Percentiles rank a stretch among this genome's conserved stretches.
phyloP scores from a whole-genome alignment of 2,329 filamentous ascomycete species.

The Neophaeococcomyces aloes region DNA sequence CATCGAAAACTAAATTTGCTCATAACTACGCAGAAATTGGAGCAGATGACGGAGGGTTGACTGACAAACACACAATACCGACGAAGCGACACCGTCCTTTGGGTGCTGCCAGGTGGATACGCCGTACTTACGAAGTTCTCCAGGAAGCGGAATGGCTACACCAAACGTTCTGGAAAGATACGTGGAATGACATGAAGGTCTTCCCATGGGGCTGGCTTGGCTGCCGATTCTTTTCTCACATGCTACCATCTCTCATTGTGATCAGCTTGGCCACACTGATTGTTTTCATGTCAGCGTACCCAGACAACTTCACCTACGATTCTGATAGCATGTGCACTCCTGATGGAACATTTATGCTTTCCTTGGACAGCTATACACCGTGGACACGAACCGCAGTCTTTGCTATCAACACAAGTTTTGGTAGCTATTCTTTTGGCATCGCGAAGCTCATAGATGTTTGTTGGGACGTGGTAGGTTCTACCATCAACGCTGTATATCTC shows the following conservation, averaged over 20 bases:
- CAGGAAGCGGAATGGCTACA: too few relatives aligned
- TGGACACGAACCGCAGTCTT: constrained; percentile 13
- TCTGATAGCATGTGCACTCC: neutral
- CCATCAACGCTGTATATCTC: neutral
- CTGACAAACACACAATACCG: too few relatives aligned
- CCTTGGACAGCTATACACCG: constrained; percentile 8
- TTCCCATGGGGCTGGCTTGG: neutral
- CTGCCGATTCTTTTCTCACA: neutral
- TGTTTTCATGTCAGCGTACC: too few relatives aligned
- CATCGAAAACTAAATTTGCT: too few relatives aligned
- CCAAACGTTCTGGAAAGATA: neutral
- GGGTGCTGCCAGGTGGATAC: too few relatives aligned
- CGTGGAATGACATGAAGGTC: neutral
- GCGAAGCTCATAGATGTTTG: constrained; percentile 28
- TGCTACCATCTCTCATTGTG: neutral
- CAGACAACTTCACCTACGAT: neutral
- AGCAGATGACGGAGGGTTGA: too few relatives aligned
- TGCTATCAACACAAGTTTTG: constrained; percentile 13
- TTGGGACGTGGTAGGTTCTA: constrained; percentile 25
- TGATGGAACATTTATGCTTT: constrained; percentile 3
- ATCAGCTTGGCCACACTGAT: neutral
- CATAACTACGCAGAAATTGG: too few relatives aligned
- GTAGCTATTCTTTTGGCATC: constrained; percentile 21
- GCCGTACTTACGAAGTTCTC: too few relatives aligned
- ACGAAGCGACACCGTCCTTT: too few relatives aligned